A percentile compares a stretch with the other conserved stretches of the same genome.
phyloP scores from a whole-genome alignment of 2,329 filamentous ascomycete species.

The Colletotrichum sp. region DNA sequence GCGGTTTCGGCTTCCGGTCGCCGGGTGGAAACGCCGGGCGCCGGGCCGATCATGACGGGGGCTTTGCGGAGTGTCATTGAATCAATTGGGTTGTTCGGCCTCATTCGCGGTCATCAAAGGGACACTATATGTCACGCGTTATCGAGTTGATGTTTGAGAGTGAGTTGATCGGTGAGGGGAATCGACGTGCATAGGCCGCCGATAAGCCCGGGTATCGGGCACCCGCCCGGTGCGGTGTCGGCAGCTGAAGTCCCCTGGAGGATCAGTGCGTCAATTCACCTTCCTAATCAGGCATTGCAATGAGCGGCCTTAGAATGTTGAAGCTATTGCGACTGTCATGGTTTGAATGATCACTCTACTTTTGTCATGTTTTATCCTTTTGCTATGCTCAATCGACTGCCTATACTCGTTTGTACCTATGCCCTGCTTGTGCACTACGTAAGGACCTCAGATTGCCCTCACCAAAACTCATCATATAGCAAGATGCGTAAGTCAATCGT shows the following conservation, averaged over 20 bases:
- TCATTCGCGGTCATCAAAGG: too few species aligned
- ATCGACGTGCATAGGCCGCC: background rate
- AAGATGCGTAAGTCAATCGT: too few species aligned
- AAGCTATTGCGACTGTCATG: background rate
- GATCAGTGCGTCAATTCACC: background rate
- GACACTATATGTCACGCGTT: background rate
- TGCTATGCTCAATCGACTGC: too few species aligned
- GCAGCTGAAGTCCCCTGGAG: background rate
- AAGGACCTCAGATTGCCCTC: too few species aligned
- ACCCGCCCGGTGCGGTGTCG: slow-evolving; percentile 14
- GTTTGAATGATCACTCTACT: too few species aligned
- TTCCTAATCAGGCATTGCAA: background rate
- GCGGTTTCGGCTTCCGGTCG: background rate
- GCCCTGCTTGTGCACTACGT: too few species aligned
- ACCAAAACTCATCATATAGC: too few species aligned
- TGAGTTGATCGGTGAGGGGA: background rate
- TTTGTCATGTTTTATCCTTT: background rate
- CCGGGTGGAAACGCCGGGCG: background rate
- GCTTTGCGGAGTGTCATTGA: slow-evolving; percentile 9
- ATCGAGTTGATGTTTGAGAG: background rate
- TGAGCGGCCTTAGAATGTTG: rapidly evolving
- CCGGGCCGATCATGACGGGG: background rate
- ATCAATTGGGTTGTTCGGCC: background rate
- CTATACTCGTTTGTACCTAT: too few species aligned
- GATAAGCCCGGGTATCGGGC: background rate